A percentile compares a stretch with the other conserved stretches of the same genome.
Conservation (phyloP, 148 eudicot species). For the Limonium bicolor region DNA sequence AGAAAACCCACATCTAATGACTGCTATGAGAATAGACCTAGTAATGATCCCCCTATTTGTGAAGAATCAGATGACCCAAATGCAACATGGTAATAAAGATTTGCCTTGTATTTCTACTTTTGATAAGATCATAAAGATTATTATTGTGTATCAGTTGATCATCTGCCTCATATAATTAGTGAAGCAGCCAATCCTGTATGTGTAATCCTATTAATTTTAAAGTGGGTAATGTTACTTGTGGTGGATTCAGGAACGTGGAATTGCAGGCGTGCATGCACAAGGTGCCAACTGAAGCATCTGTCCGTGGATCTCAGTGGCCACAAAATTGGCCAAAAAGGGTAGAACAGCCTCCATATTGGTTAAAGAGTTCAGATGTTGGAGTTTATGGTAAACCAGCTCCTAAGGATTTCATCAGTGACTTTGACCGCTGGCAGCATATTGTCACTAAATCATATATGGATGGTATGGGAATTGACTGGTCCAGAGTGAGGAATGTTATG, state of each 20-base stretch:
- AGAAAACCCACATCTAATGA: conserved; percentile 51
- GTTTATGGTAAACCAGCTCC: conserved; percentile 59
- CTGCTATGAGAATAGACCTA: conserved; percentile 45
- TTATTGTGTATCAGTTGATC: too few relatives aligned
- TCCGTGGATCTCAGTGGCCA: conserved; percentile 61
- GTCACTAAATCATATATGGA: conserved; percentile 38
- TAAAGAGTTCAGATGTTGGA: conserved; percentile 38
- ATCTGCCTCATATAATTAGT: too few relatives aligned
- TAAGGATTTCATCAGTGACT: conserved; percentile 42
- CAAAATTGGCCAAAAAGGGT: conserved; percentile 45
- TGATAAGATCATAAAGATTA: too few relatives aligned
- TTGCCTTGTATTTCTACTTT: too few relatives aligned
- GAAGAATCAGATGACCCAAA: conserved; percentile 33
- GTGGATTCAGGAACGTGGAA: conserved; percentile 43
- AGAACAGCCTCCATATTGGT: conserved; percentile 51
- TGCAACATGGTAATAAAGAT: conserved; percentile 48
- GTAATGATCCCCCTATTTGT: conserved; percentile 32
- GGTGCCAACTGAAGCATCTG: conserved; percentile 34
- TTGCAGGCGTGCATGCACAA: conserved; percentile 59
- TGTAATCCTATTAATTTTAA: too few relatives aligned
- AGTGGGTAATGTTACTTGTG: too few relatives aligned
- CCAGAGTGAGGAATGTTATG: conserved; percentile 62
- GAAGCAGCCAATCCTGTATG: too few relatives aligned
- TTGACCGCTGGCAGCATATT: conserved; percentile 47
- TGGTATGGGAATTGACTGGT: conserved; percentile 59